phyloP scores from a whole-genome alignment of 2,329 filamentous ascomycete genomes.

The Botryosphaeria dothidea region DNA sequence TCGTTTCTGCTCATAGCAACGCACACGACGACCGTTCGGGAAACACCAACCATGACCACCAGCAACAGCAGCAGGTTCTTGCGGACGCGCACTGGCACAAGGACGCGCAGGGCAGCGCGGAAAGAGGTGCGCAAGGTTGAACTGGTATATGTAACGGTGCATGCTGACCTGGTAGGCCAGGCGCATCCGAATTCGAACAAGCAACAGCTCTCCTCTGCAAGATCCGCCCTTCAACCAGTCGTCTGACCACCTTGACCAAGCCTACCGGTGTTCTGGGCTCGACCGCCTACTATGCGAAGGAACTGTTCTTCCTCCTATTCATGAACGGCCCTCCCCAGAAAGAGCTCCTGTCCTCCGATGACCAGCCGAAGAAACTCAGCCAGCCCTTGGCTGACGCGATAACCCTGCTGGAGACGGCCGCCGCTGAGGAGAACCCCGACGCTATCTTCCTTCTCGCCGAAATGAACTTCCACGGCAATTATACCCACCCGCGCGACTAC shows the following conservation, averaged over 20 bases:
- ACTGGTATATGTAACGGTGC: background rate
- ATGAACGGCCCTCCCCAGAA: constrained; percentile 60
- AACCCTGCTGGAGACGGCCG: constrained; percentile 59
- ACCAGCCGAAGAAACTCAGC: constrained; percentile 46
- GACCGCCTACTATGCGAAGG: constrained; percentile 61
- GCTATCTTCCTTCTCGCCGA: constrained; percentile 88
- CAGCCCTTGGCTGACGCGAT: constrained; percentile 59
- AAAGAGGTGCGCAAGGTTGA: constrained; percentile 2
- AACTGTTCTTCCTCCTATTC: constrained; percentile 64
- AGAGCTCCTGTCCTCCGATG: constrained; percentile 41
- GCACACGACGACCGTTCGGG: constrained; percentile 13
- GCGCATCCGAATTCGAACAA: constrained; percentile 36
- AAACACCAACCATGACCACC: background rate
- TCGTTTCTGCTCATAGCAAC: constrained; percentile 27
- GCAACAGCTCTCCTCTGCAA: constrained; percentile 43
- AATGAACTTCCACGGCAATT: constrained; percentile 97
- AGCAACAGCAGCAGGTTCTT: constrained; percentile 6
- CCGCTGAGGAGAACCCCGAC: constrained; percentile 65
- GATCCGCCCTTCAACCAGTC: constrained; percentile 42
- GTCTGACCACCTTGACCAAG: constrained; percentile 46
- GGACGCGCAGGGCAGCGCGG: background rate
- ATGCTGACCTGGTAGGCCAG: constrained; percentile 22
- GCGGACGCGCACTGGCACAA: constrained; percentile 9
- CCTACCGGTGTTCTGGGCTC: constrained; percentile 60
- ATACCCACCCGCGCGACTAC: constrained; percentile 81